Percentiles rank a stretch among this genome's conserved stretches.
Conservation (phyloP, 1,284 basidiomycete species). For the Tetrapyrgos nigripes region DNA sequence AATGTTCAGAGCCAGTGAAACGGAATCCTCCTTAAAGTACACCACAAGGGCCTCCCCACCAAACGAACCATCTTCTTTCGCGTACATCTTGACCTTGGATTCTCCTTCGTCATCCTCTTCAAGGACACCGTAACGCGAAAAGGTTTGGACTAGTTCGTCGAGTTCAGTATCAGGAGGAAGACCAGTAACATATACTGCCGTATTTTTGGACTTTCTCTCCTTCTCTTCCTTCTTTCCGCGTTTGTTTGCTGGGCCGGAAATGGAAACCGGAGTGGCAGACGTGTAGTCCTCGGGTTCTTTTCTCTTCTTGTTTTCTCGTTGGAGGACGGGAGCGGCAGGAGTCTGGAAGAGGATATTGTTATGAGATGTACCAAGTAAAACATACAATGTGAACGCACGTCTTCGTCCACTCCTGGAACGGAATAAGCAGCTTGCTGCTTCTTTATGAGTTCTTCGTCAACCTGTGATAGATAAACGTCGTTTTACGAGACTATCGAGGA, state of each 20-base stretch:
- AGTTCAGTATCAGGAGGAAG: conserved; percentile 82
- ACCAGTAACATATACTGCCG: conserved; percentile 90
- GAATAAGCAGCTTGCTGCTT: conserved; percentile 94
- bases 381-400: conserved; percentile 56
- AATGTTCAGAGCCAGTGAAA: conserved; percentile 84
- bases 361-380: conserved; percentile 22
- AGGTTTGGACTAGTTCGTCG: conserved; percentile 82
- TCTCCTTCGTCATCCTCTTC: conserved; percentile 90
- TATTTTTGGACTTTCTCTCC: conserved; percentile 82
- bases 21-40: conserved; percentile 97
- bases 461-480: conserved; percentile 45
- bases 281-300: conserved; percentile 82
- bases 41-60: conserved; percentile 96
- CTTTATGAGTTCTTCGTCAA: conserved; percentile 83
- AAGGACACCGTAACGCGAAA: conserved; percentile 91
- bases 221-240: conserved; percentile 59
- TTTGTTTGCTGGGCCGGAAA: conserved; percentile 64
- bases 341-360: conserved; percentile 53
- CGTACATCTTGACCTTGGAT: conserved; percentile 94
- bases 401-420: conserved; percentile 89
- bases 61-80: conserved; percentile 87
- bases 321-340: conserved; percentile 83
- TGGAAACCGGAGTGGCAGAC: conserved; percentile 52
- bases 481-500: not conserved
- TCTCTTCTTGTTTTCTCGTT: conserved; percentile 82